Base-by-base conservation (phyloP, 345 rosid species). In the Arabidopsis arenosa region DNA sequence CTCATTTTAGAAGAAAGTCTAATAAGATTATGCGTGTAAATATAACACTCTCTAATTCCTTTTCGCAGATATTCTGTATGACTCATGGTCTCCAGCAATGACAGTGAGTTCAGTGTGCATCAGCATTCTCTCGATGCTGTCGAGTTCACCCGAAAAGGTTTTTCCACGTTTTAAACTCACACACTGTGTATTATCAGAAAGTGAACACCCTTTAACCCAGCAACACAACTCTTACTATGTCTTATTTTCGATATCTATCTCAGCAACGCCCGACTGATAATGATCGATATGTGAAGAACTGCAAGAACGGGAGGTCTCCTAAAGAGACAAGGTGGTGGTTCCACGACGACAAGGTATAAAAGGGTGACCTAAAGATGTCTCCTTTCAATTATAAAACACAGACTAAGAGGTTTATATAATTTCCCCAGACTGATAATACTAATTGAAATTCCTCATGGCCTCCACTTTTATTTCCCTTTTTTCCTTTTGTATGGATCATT, bases 251-350 rank as follows among this genome's bases (percentile, higher is more conserved):
- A 36, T 60, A 14, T 26, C 14, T 13, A 5, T 43, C 26, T n/a
- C 93, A 93, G 97, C 90, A 92, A 95, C 92, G 97, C 30, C 98
- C 98, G 13, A 88, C 88, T 75, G 98, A 92, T 84, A 95, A 92
- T 7, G 98, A 92, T 52, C 97, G 97, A n/a, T 95, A 92, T 66
- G 97, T 92, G 75, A 90, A 80, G 93, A 90, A 95, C 74, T 95
- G 99, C 77, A 88, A 91, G 80, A 95, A 92, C 32, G 99, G 99
- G 4, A 84, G 93, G 72, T 92, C 98, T 70, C 99, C 98, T 0
- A 95, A 95, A 86, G 98, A 92, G 92, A 95, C 99, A n/a, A 88
- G 99, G 85, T 95, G 99, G 99, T 95, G 97, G 97, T 95, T 95
- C 84, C 97, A 95, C 66, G 99, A 92, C 45, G 96, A 93, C 70